Evolutionary conservation across 2,329 filamentous ascomycete species (phyloP).

Genomic region (Trichoderma sp.): DNA sequence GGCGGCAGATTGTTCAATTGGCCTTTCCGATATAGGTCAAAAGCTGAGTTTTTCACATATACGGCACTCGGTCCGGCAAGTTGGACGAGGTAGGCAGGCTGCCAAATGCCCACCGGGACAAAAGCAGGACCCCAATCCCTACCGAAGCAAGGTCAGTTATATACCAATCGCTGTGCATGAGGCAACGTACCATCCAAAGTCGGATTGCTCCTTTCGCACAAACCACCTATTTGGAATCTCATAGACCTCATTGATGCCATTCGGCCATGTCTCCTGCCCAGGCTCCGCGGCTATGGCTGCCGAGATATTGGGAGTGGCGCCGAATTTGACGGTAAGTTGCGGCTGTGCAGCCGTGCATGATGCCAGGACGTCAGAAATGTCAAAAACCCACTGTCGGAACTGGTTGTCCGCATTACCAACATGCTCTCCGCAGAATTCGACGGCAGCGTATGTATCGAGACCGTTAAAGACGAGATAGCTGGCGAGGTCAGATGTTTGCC

Average conservation of each 20-base stretch:
- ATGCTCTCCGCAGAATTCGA: constrained; percentile 1
- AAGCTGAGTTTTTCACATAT: constrained; percentile 4
- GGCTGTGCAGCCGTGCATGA: not conserved
- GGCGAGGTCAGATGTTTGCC: not conserved
- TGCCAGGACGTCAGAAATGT: not conserved
- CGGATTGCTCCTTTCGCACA: constrained; percentile 1
- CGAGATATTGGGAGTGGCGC: constrained; percentile 4
- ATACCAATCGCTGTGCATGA: too few species aligned
- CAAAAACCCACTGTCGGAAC: constrained; percentile 9
- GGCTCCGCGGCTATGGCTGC: not conserved
- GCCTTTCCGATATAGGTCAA: not conserved
- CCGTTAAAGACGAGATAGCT: constrained; percentile 9
- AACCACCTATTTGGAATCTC: constrained; percentile 3
- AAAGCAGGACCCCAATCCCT: constrained; percentile 10
- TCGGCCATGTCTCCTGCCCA: constrained; percentile 3
- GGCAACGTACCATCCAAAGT: constrained; percentile 5
- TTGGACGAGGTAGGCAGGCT: constrained; percentile 1
- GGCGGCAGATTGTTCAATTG: constrained; percentile 5
- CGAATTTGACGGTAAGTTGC: not conserved
- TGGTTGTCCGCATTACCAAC: constrained; percentile 3
- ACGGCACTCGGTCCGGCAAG: not conserved
- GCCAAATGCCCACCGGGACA: constrained; percentile 3
- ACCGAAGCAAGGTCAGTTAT: not conserved
- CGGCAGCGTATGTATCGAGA: constrained; percentile 1
- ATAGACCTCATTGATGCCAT: constrained; percentile 3